Evolutionary conservation across 2,329 filamentous ascomycete genomes (phyloP), one percentile per base, ranked within the genome.

Genomic region (Bipolaris oryzae): DNA sequence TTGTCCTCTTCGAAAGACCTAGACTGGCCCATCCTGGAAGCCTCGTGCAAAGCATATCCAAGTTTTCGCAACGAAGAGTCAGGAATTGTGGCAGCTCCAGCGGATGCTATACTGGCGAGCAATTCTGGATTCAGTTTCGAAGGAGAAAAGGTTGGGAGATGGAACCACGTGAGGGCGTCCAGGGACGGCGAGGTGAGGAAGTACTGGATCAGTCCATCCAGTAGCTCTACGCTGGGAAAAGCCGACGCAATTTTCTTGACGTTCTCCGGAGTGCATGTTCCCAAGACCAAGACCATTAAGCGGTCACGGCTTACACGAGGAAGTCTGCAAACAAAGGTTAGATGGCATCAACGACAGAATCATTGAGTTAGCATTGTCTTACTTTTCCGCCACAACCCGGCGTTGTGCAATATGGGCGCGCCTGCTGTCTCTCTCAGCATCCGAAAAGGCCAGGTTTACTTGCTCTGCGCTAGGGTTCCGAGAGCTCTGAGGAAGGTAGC

Each of bases 201-300:
- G 58, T 84, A 82, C 57, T 88, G 84, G 11, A 87, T 78, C 53
- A 89, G 77, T 9, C 82, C 85, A 62, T 89, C 86, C 57, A 89
- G 77, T 13, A 86, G 72, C 20, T 85, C 82, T 16, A 85, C 80
- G 1, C 85, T 85, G 0, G 86, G 86, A 60, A 89, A 89, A 0
- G 86, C 87, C 1, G 80, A 83, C 16, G 82, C 84, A 18, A 85
- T 83, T 47, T 78, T 82, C 57, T 62, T 63, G 69, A 81, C 74
- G 74, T 82, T 75, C 73, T 82, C 65, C 2, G 76, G 75, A 44
- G 82, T 83, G 63, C 84, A 87, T 3, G 83, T 85, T 47, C 81
- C 80, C 34, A 91, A 76, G 1, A 90, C 83, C 55, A 90, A 81
- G 10, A 84, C 86, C 53, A 91, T 77, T 1, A 90, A 81, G 44